phyloP scores from a whole-genome alignment of 345 rosid species.

The Boechera stricta region DNA sequence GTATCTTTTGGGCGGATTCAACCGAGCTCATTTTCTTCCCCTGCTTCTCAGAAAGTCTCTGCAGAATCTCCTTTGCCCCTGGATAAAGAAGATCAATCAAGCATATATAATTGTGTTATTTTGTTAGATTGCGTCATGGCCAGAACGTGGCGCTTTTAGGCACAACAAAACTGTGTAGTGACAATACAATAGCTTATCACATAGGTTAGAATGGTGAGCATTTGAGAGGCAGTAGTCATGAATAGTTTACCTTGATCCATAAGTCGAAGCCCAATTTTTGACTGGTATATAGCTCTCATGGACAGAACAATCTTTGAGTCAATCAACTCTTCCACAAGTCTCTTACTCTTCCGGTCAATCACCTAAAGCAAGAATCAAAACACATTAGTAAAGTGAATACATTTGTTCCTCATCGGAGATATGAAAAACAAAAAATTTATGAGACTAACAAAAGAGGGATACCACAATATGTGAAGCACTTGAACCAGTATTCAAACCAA shows the following conservation, averaged over 20 bases:
- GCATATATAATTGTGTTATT: background rate
- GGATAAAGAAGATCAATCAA: conserved; percentile 41
- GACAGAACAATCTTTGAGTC: conserved; percentile 85
- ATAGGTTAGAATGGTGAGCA: background rate
- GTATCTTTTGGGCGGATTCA: conserved; percentile 83
- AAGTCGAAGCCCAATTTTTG: conserved; percentile 84
- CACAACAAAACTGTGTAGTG: background rate
- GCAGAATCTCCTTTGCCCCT: conserved; percentile 88
- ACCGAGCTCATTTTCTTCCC: conserved; percentile 80
- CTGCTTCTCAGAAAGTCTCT: conserved; percentile 82
- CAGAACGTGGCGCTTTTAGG: background rate
- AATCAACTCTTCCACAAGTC: conserved; percentile 91
- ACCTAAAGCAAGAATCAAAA: conserved; percentile 60
- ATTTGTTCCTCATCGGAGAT: background rate
- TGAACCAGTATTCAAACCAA: conserved; percentile 88
- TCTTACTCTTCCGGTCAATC: conserved; percentile 76
- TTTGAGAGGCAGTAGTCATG: background rate
- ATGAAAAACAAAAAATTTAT: background rate
- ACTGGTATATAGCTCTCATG: conserved; percentile 94
- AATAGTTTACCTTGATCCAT: conserved; percentile 74
- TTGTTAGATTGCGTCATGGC: background rate
- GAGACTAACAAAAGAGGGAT: conserved; percentile 26
- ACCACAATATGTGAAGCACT: conserved; percentile 95
- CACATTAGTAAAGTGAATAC: background rate
- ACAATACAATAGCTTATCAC: background rate